Evolutionary conservation across 2,329 filamentous ascomycete genomes (phyloP).

Genomic region (Lecanicillium sp.): DNA sequence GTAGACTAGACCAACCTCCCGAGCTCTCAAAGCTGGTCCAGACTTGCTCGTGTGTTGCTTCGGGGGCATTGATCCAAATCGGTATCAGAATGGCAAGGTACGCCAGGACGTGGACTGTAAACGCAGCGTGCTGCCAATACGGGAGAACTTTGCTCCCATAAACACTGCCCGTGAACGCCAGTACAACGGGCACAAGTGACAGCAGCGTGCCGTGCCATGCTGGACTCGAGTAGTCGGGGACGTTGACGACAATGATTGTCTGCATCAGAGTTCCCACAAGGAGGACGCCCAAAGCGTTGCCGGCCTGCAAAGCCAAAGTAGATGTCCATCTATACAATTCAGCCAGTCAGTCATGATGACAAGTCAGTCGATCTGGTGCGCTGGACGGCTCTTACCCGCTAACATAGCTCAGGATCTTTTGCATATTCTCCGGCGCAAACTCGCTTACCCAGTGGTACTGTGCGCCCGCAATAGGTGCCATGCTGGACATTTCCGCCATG

Average conservation of each 20-base stretch:
- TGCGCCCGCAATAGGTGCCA: conserved; percentile 15
- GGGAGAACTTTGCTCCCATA: conserved; percentile 10
- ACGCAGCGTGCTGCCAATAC: conserved; percentile 10
- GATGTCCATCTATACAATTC: conserved; percentile 9
- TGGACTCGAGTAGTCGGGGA: conserved; percentile 6
- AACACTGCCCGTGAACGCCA: conserved; percentile 7
- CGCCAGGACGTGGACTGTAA: conserved; percentile 10
- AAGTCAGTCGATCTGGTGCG: neutral
- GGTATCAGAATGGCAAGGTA: conserved; percentile 11
- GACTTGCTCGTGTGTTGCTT: conserved; percentile 7
- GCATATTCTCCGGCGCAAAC: conserved; percentile 8
- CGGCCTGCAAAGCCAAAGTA: conserved; percentile 12
- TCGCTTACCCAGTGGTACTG: conserved; percentile 16
- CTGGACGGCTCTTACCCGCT: conserved; percentile 3
- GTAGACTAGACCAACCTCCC: conserved; percentile 10
- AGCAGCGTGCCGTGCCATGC: conserved; percentile 11
- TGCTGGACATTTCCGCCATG: conserved; percentile 16
- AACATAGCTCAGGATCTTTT: conserved; percentile 8
- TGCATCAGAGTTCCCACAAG: conserved; percentile 11
- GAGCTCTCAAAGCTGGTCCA: conserved; percentile 10
- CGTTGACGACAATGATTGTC: conserved; percentile 10
- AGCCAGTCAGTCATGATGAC: neutral
- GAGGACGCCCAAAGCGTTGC: conserved; percentile 10
- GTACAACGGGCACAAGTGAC: conserved; percentile 7
- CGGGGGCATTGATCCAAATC: conserved; percentile 11